These are phyloP conservation scores for Penicillium herquei DNA, from an alignment of 495 filamentous ascomycete genomes.

Conservation along the genomic window DNA sequence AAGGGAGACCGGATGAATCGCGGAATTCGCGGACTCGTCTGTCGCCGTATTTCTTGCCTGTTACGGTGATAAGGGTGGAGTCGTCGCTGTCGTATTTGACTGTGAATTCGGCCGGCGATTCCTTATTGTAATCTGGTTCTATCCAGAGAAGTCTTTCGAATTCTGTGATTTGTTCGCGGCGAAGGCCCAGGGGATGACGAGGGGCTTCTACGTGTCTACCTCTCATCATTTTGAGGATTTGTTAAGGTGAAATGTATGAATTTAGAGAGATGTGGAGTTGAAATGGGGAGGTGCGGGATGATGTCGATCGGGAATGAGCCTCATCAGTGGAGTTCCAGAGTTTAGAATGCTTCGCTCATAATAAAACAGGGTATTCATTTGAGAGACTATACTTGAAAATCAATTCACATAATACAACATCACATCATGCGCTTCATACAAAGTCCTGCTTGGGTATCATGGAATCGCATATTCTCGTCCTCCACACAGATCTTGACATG, in stretches of 20 bases:
- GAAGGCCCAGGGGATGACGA: background rate
- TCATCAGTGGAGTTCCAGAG: background rate
- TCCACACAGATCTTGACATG: no score
- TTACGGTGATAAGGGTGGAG: conserved; percentile 16
- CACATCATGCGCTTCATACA: no score
- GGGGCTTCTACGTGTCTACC: background rate
- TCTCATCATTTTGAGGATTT: background rate
- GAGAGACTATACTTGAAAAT: no score
- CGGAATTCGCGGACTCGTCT: conserved; percentile 18
- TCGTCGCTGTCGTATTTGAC: conserved; percentile 16
- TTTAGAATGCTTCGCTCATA: background rate
- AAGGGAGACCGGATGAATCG: conserved; percentile 18
- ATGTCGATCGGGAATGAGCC: background rate
- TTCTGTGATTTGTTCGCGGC: conserved; percentile 4
- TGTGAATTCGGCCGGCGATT: conserved; percentile 15
- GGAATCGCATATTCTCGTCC: no score
- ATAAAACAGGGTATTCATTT: no score
- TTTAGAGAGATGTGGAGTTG: background rate
- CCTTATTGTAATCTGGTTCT: conserved; percentile 14
- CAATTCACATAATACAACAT: no score
- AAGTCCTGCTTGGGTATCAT: no score
- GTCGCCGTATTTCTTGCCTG: conserved; percentile 15
- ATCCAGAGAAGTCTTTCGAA: conserved; percentile 16
- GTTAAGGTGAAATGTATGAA: background rate
- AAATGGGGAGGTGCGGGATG: background rate